Conservation (phyloP, 257 asterid genomes). For the Solanum etuberosum region DNA sequence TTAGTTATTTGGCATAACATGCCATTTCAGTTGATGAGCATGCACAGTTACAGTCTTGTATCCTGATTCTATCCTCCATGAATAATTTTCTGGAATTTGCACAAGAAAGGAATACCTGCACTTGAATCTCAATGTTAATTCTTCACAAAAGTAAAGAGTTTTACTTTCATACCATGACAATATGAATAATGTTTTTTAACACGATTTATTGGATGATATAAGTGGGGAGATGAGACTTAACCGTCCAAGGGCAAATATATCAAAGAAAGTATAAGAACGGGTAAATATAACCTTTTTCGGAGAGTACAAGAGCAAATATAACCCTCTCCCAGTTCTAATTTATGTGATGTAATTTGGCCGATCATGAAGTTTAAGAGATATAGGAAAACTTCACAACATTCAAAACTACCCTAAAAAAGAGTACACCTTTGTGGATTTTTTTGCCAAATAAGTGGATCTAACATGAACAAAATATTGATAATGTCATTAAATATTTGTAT, state of each 20-base stretch:
- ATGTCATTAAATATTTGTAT: no score
- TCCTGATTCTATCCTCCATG: not conserved
- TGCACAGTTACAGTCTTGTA: not conserved
- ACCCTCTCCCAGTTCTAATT: not conserved
- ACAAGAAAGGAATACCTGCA: not conserved
- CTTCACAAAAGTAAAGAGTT: not conserved
- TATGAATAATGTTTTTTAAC: not conserved
- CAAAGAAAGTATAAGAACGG: not conserved
- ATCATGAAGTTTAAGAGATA: not conserved
- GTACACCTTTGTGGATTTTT: no score
- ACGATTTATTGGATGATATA: not conserved
- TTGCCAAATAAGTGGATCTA: no score
- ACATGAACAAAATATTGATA: no score
- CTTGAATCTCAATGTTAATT: not conserved
- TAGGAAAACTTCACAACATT: not conserved
- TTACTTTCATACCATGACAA: not conserved
- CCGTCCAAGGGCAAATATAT: no score
- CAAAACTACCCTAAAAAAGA: not conserved
- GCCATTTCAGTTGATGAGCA: not conserved
- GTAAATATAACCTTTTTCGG: no score
- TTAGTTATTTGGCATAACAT: not conserved
- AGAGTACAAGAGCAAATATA: not conserved
- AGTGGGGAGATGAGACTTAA: not conserved
- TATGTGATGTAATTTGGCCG: no score
- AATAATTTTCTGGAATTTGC: not conserved